A percentile compares a stretch with the other conserved stretches of the same genome.
Conservation (phyloP, 345 rosid species). For the Rhodamnia rubescens region DNA sequence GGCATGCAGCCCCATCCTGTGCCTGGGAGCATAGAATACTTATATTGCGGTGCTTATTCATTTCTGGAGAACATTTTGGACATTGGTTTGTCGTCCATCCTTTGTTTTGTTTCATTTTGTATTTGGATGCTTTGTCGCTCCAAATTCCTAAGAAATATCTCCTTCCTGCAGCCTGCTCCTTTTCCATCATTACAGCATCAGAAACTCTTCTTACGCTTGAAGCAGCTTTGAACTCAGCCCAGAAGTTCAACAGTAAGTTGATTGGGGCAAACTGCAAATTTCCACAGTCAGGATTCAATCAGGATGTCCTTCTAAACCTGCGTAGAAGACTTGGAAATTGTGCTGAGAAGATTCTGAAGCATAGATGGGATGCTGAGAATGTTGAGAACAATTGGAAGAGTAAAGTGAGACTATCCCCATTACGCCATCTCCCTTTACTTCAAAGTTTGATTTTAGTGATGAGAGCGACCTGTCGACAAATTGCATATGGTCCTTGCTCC, state of each 20-base stretch:
- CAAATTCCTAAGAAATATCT: neutral
- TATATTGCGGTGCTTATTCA: constrained; percentile 47
- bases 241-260: constrained; percentile 19
- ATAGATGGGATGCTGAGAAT: constrained; percentile 41
- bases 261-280: constrained; percentile 22
- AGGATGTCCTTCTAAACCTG: constrained; percentile 24
- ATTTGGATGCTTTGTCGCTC: neutral
- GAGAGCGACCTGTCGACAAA: neutral
- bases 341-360: constrained; percentile 55
- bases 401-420: constrained; percentile 35
- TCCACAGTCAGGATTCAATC: constrained; percentile 8
- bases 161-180: constrained; percentile 56
- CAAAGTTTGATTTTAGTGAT: neutral
- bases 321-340: constrained; percentile 40
- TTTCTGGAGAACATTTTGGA: constrained; percentile 50
- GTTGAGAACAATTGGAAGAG: constrained; percentile 65
- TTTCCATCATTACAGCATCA: constrained; percentile 54
- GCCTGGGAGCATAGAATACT: constrained; percentile 50
- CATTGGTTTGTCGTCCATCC: constrained; percentile 27
- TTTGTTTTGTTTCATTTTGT: neutral
- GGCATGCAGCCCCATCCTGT: constrained; percentile 33
- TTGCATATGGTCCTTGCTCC: neutral
- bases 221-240: constrained; percentile 35
- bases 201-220: constrained; percentile 60
- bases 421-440: constrained; percentile 2